Percentiles rank a stretch among this genome's conserved stretches.
Evolutionary conservation across 345 rosid species (phyloP).

Genomic region (Populus euphratica): DNA sequence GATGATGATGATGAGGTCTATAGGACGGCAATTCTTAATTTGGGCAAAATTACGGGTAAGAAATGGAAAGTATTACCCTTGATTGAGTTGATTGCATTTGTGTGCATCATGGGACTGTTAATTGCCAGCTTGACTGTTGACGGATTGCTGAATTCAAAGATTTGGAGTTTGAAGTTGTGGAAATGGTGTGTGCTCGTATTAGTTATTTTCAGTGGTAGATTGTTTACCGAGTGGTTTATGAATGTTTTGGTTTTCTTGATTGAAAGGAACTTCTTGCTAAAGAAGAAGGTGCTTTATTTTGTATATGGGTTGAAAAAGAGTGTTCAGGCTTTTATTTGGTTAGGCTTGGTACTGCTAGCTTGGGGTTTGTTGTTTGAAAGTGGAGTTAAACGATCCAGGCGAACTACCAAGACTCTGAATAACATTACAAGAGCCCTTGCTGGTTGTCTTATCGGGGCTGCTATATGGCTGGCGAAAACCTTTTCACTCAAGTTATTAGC

Average conservation of each 20-base stretch:
- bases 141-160: slow-evolving; percentile 14
- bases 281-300: slow-evolving; percentile 63
- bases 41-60: slow-evolving; percentile 22
- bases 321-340: slow-evolving; percentile 48
- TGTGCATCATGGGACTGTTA: slow-evolving; percentile 29
- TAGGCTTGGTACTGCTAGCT: slow-evolving; percentile 45
- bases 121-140: slow-evolving; percentile 37
- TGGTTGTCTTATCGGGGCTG: slow-evolving; percentile 43
- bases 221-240: slow-evolving; percentile 47
- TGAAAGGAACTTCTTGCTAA: slow-evolving; percentile 54
- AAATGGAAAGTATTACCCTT: slow-evolving; percentile 27
- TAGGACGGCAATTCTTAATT: slow-evolving; percentile 32
- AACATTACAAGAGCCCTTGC: slow-evolving; percentile 43
- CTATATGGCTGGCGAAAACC: slow-evolving; percentile 49
- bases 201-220: slow-evolving; percentile 48
- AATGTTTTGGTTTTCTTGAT: slow-evolving; percentile 46
- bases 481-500: slow-evolving; percentile 49
- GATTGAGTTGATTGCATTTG: slow-evolving; percentile 29
- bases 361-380: slow-evolving; percentile 49
- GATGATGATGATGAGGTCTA: slow-evolving; percentile 47
- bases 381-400: slow-evolving; percentile 39
- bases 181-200: slow-evolving; percentile 52
- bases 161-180: slow-evolving; percentile 52
- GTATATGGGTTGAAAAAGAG: slow-evolving; percentile 52
- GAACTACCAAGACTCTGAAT: slow-evolving; percentile 32